Percentiles rank a stretch among this genome's conserved stretches.
Conservation (phyloP, 768 basidiomycete species). For the Xerocomellus chrysenteron region DNA sequence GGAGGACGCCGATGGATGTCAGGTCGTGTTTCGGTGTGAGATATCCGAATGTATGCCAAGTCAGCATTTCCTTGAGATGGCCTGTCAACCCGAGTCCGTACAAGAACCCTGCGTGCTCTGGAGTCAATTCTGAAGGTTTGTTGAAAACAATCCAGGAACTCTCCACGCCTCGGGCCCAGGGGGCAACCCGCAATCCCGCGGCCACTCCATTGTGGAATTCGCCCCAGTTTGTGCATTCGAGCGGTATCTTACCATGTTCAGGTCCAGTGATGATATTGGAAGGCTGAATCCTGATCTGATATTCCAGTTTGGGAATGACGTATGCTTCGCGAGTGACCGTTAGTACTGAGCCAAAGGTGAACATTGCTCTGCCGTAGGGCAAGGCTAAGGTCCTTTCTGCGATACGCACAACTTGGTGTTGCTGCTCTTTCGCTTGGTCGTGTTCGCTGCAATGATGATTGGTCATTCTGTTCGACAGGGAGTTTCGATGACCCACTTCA, state of each 20-base stretch:
- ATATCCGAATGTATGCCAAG: conserved; percentile 95
- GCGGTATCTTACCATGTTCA: conserved; percentile 68
- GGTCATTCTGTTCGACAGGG: not conserved
- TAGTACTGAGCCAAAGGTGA: conserved; percentile 81
- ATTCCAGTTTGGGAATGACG: conserved; percentile 77
- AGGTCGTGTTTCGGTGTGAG: conserved; percentile 95
- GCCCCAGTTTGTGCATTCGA: conserved; percentile 84
- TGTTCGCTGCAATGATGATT: conserved; percentile 61
- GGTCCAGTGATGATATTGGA: conserved; percentile 61
- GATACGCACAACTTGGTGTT: conserved; percentile 74
- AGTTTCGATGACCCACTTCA: conserved; percentile 49
- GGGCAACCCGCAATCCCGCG: conserved; percentile 81
- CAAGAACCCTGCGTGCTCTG: conserved; percentile 96
- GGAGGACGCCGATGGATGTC: conserved; percentile 88
- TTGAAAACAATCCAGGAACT: conserved; percentile 97
- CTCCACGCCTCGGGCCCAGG: conserved; percentile 73
- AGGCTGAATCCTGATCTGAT: conserved; percentile 70
- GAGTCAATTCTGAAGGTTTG: conserved; percentile 84
- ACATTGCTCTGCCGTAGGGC: conserved; percentile 88
- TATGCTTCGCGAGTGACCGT: conserved; percentile 78
- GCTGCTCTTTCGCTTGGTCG: conserved; percentile 84
- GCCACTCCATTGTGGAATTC: conserved; percentile 98
- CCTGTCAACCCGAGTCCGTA: conserved; percentile 91
- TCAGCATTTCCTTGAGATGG: conserved; percentile 84
- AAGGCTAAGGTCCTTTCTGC: conserved; percentile 88